Conservation (phyloP, 768 basidiomycete species). For the Nidula microcarpa region DNA sequence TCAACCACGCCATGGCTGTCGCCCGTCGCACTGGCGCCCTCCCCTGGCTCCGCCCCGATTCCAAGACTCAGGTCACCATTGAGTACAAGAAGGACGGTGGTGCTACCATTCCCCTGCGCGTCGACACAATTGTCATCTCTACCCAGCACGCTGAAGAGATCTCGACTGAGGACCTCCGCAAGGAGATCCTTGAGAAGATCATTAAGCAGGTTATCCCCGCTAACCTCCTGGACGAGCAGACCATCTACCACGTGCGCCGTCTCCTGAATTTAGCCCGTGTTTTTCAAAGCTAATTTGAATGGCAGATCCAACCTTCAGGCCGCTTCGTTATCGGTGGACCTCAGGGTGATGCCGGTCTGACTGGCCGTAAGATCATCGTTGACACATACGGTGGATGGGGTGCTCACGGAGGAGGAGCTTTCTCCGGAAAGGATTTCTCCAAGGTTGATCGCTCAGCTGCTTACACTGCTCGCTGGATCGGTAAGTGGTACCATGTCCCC, state of each 20-base stretch:
- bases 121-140: conserved; percentile 97
- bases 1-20: conserved; percentile 92
- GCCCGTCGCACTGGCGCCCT: conserved; percentile 84
- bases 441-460: conserved; percentile 99
- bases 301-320: conserved; percentile 95
- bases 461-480: conserved; percentile 98
- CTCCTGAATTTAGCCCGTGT: not conserved
- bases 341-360: conserved; percentile 98
- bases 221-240: conserved; percentile 83
- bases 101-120: conserved; percentile 91
- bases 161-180: conserved; percentile 86
- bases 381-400: conserved; percentile 99
- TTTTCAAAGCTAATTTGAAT: conserved; percentile 2
- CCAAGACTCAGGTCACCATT: conserved; percentile 99
- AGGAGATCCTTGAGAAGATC: conserved; percentile 88
- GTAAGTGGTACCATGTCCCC: conserved; percentile 29
- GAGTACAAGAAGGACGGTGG: conserved; percentile 99
- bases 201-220: conserved; percentile 93
- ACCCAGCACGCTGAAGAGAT: conserved; percentile 98
- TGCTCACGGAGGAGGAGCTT: conserved; percentile 98
- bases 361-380: conserved; percentile 99
- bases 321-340: conserved; percentile 99
- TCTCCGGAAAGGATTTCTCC: conserved; percentile 99
- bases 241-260: conserved; percentile 83
- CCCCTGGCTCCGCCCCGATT: conserved; percentile 94